Base-by-base conservation (phyloP, 768 basidiomycete genomes). In the Austroboletus festivus region DNA sequence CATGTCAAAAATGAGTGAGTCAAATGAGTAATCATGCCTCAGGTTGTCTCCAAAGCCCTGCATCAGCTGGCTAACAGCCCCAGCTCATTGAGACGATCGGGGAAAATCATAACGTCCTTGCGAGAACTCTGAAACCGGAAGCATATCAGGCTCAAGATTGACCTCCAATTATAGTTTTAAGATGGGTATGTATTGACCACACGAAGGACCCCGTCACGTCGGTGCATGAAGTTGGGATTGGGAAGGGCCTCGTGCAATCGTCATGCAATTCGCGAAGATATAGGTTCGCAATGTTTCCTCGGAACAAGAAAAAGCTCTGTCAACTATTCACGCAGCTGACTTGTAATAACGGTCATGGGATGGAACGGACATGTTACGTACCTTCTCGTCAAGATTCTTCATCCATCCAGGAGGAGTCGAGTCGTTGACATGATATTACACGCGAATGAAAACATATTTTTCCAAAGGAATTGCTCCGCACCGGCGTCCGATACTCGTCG, bases 251-350 rank as follows among this genome's bases (percentile, higher is more conserved):
- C 74, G 18, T 62, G 66, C 13, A 69, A 60, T 45, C 72, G 72
- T 34, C 69, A 65, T 19, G 52, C 46, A 37, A 80, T 65, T 74
- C 77, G 42, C 75, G 70, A 34, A 79, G 78, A 49, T 80, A 75
- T n/a, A 81, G 65, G 34, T 73, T 75, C 20, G 80, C 77, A n/a
- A 78, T 80, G 48, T 80, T 80, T 53, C 77, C 76, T 35, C 75
- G 73, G 56, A 81, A 79, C 22, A 80, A 64, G 50, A 71, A 76
- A 76, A 58, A 80, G 70, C 48, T 77, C 75, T 5, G 74, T 69
- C 22, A 81, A 67, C 10, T 78, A 75, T 44, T 79, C 71, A 4
- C 79, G 73, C 20, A 80, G 72, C 74, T 78, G 44, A 40, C n/a
- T 2, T 48, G 20, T 41, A 22, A 44, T 60, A 47, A 59, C 54